A percentile compares a stretch with the other conserved stretches of the same genome.
Evolutionary conservation across 768 basidiomycete species (phyloP).

Genomic region (Lactarius evosmus): DNA sequence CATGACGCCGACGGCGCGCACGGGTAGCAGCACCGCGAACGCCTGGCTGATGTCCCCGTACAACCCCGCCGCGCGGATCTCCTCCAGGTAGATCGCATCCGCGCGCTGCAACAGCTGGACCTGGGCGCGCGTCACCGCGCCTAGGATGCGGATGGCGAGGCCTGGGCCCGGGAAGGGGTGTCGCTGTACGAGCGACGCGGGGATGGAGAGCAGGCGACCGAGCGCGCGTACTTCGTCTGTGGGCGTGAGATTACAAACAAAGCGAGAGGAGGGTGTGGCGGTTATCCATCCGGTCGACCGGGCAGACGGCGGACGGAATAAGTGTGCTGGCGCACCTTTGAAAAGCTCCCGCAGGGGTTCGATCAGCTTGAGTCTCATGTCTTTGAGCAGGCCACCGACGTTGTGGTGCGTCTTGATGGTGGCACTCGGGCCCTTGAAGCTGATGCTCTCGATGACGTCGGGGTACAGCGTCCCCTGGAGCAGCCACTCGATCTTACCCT

Average conservation of each 20-base stretch:
- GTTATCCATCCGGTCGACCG: too few relatives aligned
- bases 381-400: constrained; percentile 90
- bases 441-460: constrained; percentile 98
- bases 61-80: constrained; percentile 88
- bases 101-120: constrained; percentile 89
- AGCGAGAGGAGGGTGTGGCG: background rate
- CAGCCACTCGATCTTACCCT: constrained; percentile 95
- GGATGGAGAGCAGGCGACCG: constrained; percentile 87
- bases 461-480: constrained; percentile 98
- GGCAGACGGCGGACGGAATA: background rate
- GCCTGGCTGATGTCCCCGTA: constrained; percentile 96
- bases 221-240: constrained; percentile 93
- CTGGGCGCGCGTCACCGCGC: constrained; percentile 91
- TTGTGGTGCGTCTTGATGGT: constrained; percentile 99
- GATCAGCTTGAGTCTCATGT: constrained; percentile 99
- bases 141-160: constrained; percentile 95
- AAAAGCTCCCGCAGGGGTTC: constrained; percentile 97
- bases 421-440: constrained; percentile 97
- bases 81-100: constrained; percentile 95
- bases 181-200: constrained; percentile 87
- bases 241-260: background rate
- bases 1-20: constrained; percentile 97
- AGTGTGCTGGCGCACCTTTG: constrained; percentile 63
- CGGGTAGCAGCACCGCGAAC: constrained; percentile 93
- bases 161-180: constrained; percentile 99